These are phyloP conservation scores for Fusarium succisae DNA, from an alignment of 2,329 filamentous ascomycete species.

Conservation along the genomic window DNA sequence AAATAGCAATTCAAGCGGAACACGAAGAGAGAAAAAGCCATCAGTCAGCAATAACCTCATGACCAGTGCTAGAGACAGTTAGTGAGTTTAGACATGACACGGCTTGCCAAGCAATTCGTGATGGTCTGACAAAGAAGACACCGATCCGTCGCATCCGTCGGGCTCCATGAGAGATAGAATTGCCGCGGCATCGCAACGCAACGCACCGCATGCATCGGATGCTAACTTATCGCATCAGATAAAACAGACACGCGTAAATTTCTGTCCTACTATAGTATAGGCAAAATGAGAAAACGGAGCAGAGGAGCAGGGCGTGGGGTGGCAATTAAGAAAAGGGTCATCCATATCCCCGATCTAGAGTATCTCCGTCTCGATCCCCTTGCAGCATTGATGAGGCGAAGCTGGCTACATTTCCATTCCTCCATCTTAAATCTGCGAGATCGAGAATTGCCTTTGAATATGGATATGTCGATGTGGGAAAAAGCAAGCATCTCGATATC, in stretches of 20 bases:
- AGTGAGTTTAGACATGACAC: background rate
- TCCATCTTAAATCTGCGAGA: background rate
- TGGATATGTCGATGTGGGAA: background rate
- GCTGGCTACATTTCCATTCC: background rate
- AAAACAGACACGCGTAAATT: background rate
- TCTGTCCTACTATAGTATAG: background rate
- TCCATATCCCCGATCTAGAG: background rate
- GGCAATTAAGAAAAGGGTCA: background rate
- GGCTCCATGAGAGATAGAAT: conserved; percentile 1
- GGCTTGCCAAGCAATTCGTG: conserved; percentile 11
- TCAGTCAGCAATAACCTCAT: conserved; percentile 18
- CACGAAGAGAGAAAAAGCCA: background rate
- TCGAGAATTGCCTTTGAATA: background rate
- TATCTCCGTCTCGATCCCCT: conserved; percentile 13
- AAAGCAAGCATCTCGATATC: conserved; percentile 14
- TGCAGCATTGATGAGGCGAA: conserved; percentile 15
- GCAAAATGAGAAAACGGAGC: background rate
- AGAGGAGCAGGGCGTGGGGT: background rate
- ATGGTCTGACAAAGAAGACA: conserved; percentile 28
- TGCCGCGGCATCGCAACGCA: conserved; percentile 17
- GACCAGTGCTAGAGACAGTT: conserved; percentile 1
- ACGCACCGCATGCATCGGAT: background rate
- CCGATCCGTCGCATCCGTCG: conserved; percentile 23
- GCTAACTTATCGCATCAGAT: conserved; percentile 4
- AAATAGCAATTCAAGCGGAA: conserved; percentile 1